Evolutionary conservation across 2,329 filamentous ascomycete species (phyloP).

Genomic region (Aureobasidium subglaciale): DNA sequence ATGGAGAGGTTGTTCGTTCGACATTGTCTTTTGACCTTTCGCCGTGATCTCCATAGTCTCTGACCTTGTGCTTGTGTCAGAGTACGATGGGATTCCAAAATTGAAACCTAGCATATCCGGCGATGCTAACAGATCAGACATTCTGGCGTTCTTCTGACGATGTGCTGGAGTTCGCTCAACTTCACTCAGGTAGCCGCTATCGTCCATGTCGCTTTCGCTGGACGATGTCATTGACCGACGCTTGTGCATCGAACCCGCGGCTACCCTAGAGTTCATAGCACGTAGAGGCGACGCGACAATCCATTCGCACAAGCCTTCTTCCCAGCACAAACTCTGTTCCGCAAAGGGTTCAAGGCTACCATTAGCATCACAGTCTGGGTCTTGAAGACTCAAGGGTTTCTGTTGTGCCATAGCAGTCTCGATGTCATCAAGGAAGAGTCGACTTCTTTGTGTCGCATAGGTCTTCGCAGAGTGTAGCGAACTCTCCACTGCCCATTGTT

Average conservation of each 20-base stretch:
- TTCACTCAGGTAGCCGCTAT: conserved; percentile 10
- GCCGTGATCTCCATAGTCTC: neutral
- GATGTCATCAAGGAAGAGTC: conserved; percentile 26
- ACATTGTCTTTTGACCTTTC: no score
- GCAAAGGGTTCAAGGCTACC: neutral
- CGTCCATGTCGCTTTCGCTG: conserved; percentile 1
- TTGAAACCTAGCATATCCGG: conserved; percentile 9
- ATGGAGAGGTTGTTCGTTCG: neutral
- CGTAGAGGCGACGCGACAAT: conserved; percentile 34
- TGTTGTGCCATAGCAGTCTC: conserved; percentile 28
- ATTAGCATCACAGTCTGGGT: conserved; percentile 16
- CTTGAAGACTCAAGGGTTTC: conserved; percentile 24
- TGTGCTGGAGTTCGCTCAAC: neutral
- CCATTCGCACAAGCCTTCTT: conserved; percentile 42
- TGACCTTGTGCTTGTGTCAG: neutral
- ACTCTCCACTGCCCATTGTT: conserved; percentile 31
- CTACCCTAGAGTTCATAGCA: neutral
- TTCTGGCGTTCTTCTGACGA: neutral
- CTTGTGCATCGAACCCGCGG: neutral
- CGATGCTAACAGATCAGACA: neutral
- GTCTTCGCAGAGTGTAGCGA: conserved; percentile 32
- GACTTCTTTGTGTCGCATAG: conserved; percentile 22
- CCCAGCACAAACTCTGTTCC: conserved; percentile 31
- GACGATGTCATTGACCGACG: neutral
- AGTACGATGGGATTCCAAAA: neutral